Percentiles rank a stretch among this genome's conserved stretches.
Evolutionary conservation across 2,329 filamentous ascomycete genomes (phyloP).

Genomic region (Xylariaceae sp.): DNA sequence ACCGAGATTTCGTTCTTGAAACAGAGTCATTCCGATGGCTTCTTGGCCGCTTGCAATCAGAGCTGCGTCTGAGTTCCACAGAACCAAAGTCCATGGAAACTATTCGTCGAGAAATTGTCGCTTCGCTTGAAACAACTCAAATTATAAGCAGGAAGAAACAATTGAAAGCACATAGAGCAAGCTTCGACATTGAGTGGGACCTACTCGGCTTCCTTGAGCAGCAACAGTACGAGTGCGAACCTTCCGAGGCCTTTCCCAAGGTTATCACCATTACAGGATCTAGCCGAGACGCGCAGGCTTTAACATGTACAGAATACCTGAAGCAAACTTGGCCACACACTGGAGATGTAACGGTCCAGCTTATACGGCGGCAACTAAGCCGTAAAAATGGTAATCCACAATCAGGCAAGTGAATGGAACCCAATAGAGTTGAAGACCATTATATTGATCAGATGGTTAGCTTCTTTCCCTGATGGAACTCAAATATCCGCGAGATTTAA

Average conservation of each 20-base stretch:
- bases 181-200: conserved; percentile 8
- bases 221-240: conserved; percentile 2
- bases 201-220: conserved; percentile 4
- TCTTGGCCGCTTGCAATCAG: neutral
- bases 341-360: neutral
- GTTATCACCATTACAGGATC: conserved; percentile 10
- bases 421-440: too few relatives aligned
- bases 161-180: neutral
- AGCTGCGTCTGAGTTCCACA: too few relatives aligned
- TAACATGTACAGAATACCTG: conserved; percentile 11
- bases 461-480: too few relatives aligned
- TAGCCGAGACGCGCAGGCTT: conserved; percentile 7
- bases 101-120: too few relatives aligned
- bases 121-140: too few relatives aligned
- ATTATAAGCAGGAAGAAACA: neutral
- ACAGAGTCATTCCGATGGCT: conserved; percentile 1
- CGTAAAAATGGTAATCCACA: too few relatives aligned
- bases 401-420: too few relatives aligned
- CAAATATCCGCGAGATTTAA: too few relatives aligned
- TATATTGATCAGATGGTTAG: too few relatives aligned
- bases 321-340: conserved; percentile 9
- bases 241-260: conserved; percentile 2
- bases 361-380: too few relatives aligned
- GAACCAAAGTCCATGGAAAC: too few relatives aligned
- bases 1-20: conserved; percentile 1